Base-by-base conservation (phyloP, 306 rosid species). In the Gillenia trifoliata region DNA sequence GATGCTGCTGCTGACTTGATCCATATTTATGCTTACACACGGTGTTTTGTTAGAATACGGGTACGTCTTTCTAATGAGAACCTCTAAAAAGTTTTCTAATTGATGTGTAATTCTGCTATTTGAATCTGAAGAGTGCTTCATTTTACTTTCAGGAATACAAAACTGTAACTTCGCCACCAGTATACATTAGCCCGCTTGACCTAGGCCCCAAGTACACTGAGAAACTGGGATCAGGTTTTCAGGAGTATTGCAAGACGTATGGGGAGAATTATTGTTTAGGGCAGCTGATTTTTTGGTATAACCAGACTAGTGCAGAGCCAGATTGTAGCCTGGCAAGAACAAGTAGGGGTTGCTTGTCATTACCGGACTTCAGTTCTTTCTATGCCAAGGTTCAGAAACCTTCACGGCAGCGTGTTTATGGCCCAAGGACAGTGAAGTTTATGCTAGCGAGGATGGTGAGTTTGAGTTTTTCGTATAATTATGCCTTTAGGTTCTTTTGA, bases 1-100 rank as follows among this genome's bases (percentile, higher is more conserved):
- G 99, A 95, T 78, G 99, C 99, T 73, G 97, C 99, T 75, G 99
- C 99, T 63, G 99, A 95, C 88, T 84, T 95, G 81, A 92, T 95
- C 80, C 99, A 95, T 86, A 89, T 89, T 77, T 95, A 92, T 63
- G 98, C 98, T 78, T 88, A 87, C 79, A 95, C 96, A 74, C 85
- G 88, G 73, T 81, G 89, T 83, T 95, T 90, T 85, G 84, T 89
- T 88, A 92, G 96, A 85, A 86, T 92, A 92, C 88, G 76, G 96
- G 99, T 95, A 80, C 25, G 86, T 52, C 72, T 71, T 81, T 30
- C 60, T 56, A 11, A 33, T 66, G 29, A 19, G 71, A 60, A 68
- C 23, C 34, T 41, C 36, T 36, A 55, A 0, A 71, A 76, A 33
- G 7, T 59, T 38, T 25, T 29, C 52, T n/a, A n/a, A 17, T 22